Percentiles rank a stretch among this genome's conserved stretches.
These are phyloP conservation scores for Scortechinia acanthostroma DNA, from an alignment of 2,329 filamentous ascomycete genomes.

Conservation along the genomic window DNA sequence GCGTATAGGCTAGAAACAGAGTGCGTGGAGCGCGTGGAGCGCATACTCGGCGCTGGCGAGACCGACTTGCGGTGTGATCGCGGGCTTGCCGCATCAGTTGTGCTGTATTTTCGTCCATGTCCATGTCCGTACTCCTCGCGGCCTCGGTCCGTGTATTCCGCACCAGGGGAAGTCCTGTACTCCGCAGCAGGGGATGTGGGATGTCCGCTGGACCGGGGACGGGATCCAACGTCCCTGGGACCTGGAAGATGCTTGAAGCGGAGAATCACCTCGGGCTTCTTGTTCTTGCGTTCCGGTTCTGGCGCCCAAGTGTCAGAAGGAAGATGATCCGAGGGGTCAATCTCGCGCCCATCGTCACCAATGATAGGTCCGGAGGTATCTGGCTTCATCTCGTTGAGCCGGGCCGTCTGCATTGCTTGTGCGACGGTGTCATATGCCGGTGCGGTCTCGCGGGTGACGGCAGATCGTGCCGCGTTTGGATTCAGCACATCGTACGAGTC, in stretches of 20 bases:
- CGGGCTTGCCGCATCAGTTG: slow-evolving; percentile 20
- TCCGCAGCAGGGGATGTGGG: background rate
- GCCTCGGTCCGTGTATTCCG: background rate
- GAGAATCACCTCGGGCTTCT: slow-evolving; percentile 35
- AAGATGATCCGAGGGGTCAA: slow-evolving; percentile 60
- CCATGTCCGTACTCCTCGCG: too few species aligned
- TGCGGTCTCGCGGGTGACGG: slow-evolving; percentile 18
- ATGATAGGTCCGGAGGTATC: slow-evolving; percentile 48
- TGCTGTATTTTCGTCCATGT: too few species aligned
- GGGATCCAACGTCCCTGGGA: too few species aligned
- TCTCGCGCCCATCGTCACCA: slow-evolving; percentile 53
- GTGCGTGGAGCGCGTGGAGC: slow-evolving; percentile 35
- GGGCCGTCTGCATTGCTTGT: background rate
- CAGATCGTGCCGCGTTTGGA: slow-evolving; percentile 27
- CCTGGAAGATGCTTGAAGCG: slow-evolving; percentile 29
- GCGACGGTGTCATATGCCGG: background rate
- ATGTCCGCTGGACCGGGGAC: slow-evolving; percentile 3
- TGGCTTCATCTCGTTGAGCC: slow-evolving; percentile 16
- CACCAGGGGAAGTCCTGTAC: background rate
- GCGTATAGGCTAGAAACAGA: too few species aligned
- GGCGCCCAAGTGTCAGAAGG: slow-evolving; percentile 61
- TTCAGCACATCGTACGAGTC: slow-evolving; percentile 55
- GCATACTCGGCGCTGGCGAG: slow-evolving; percentile 55
- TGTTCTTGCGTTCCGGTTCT: slow-evolving; percentile 50
- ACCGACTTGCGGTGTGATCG: slow-evolving; percentile 64